A percentile compares a stretch with the other conserved stretches of the same genome.
phyloP scores from a whole-genome alignment of 495 filamentous ascomycete genomes.

The Neurospora cerealis region DNA sequence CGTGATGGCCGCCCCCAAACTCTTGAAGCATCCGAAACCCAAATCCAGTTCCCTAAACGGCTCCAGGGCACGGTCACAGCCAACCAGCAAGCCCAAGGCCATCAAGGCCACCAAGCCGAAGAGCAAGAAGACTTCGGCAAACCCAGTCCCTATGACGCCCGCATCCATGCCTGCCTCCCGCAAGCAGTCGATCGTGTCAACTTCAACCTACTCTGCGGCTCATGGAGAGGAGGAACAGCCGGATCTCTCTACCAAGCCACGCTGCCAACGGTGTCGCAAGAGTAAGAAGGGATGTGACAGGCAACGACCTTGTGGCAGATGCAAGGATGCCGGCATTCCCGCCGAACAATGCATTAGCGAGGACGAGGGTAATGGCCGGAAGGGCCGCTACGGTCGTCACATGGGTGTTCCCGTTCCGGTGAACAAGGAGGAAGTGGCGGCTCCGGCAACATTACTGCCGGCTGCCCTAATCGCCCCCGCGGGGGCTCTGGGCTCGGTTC shows the following conservation, averaged over 20 bases:
- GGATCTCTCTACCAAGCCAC: conserved; percentile 85
- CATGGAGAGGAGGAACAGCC: conserved; percentile 71
- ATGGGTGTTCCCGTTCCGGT: conserved; percentile 75
- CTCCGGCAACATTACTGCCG: conserved; percentile 26
- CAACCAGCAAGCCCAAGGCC: conserved; percentile 24
- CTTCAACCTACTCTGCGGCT: conserved; percentile 54
- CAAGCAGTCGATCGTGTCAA: conserved; percentile 70
- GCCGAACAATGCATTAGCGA: conserved; percentile 91
- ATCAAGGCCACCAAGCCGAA: conserved; percentile 46
- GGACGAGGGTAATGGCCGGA: conserved; percentile 91
- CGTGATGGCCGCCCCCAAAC: conserved; percentile 26
- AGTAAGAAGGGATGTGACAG: conserved; percentile 99
- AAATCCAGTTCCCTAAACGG: conserved; percentile 24
- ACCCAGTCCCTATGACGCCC: conserved; percentile 53
- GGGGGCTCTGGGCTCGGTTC: not conserved
- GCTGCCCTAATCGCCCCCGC: conserved; percentile 26
- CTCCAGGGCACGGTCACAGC: conserved; percentile 19
- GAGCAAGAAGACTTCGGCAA: conserved; percentile 41
- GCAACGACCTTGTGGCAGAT: conserved; percentile 86
- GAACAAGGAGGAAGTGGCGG: conserved; percentile 46
- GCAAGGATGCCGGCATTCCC: conserved; percentile 89
- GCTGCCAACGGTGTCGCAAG: conserved; percentile 96
- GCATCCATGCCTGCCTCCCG: conserved; percentile 60
- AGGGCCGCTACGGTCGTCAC: conserved; percentile 90
- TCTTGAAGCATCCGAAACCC: conserved; percentile 28